Percentiles rank a stretch among this genome's conserved stretches.
Conservation (phyloP, 495 filamentous ascomycete genomes). For the Penicillium bialowiezense region DNA sequence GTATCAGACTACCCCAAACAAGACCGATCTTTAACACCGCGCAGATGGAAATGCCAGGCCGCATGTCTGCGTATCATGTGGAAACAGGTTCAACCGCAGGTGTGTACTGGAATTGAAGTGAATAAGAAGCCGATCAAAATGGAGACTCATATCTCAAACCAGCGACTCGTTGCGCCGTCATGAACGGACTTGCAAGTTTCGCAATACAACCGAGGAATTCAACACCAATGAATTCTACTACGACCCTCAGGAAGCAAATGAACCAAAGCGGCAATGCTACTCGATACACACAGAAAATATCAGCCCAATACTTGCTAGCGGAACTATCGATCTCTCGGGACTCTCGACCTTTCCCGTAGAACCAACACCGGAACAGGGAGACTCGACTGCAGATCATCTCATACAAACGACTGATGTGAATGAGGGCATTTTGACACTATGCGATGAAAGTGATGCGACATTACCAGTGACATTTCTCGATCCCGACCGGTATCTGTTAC, state of each 20-base stretch:
- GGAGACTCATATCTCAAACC: neutral
- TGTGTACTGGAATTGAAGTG: neutral
- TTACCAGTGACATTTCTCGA: neutral
- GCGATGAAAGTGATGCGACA: neutral
- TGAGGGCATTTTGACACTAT: neutral
- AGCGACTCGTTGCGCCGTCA: conserved; percentile 27
- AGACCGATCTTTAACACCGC: neutral
- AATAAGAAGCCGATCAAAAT: neutral
- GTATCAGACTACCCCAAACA: neutral
- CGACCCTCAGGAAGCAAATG: neutral
- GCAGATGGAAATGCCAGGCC: conserved; percentile 20
- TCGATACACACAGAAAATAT: neutral
- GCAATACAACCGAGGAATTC: neutral
- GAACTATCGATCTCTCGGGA: neutral
- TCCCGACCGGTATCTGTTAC: neutral
- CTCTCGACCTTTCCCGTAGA: neutral
- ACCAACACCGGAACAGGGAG: neutral
- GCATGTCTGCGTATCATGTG: conserved; percentile 18
- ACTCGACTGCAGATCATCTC: neutral
- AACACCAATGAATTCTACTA: neutral
- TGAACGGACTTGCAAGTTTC: conserved; percentile 24
- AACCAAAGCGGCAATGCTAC: neutral
- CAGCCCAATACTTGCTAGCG: neutral
- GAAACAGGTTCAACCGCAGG: conserved; percentile 12
- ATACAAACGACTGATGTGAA: neutral